Evolutionary conservation across 495 filamentous ascomycete species (phyloP), one percentile per base, ranked within the genome.

Genomic region (Opeltia flavorubescens): DNA sequence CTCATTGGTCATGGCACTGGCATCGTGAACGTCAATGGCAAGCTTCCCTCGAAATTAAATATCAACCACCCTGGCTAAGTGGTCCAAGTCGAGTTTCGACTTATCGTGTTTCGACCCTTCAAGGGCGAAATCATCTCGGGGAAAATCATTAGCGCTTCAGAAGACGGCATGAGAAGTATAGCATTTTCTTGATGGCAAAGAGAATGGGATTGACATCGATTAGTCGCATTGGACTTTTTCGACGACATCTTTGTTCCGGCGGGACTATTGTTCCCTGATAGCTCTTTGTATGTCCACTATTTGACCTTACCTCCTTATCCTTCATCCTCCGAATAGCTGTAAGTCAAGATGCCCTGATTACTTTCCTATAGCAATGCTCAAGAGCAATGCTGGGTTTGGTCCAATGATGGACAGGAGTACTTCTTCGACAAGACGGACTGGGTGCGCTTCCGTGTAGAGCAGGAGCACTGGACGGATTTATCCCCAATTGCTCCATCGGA

Each of bases 51-150:
- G 2, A 27, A 8, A 5, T n/a, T 13, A 6, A n/a, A 27, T 23
- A 11, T 21, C 4, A 36, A 12, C 5, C 18, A 30, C 11, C 9
- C n/a, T 20, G 18, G 26, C 43, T 43, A 15, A 43, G 18, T 2
- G 13, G 9, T 5, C 12, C 39, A 48, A 94, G 89, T 94, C 23
- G 84, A 89, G 59, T 98, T 95, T 62, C 80, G 84, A 20, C 65
- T 96, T 54, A 69, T 94, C n/a, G 85, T 95, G 7, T 96, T 96
- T 61, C 76, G 91, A 24, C 91, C 91, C 0, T 95, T 94, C 67
- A 86, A 93, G 59, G 81, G 83, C 18, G 93, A 98, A 60, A 84
- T 93, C 40, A 67, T 96, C 50, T 66, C 81, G 7, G 91, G 84
- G 3, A 80, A 76, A 49, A 95, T 95, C 52, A 75, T 72, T 31